Base-by-base conservation (phyloP, 176 grass and related monocot genomes). In the Ananas comosus region DNA sequence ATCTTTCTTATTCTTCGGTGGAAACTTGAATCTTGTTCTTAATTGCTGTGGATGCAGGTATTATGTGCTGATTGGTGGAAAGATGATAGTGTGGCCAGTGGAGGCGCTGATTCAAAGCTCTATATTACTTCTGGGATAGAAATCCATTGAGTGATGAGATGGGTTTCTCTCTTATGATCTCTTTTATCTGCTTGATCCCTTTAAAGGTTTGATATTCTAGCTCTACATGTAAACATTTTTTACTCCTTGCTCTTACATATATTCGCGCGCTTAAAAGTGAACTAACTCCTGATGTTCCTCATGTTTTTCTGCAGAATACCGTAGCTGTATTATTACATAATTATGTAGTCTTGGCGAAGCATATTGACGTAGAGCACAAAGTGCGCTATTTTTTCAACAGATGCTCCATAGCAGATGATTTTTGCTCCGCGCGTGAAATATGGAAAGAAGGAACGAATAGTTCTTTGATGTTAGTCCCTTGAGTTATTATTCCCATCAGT, bases 51-150 rank as follows among this genome's bases (percentile, higher is more conserved):
- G 25, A 53, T 85, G 28, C 53, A 92, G 85, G 89, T 91, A 78
- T 78, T 97, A 64, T 92, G 86, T 68, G 82, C 84, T 0, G 89
- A 97, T 80, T 97, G 89, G 93, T 97, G 93, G 93, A 97, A 90
- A 83, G 79, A 81, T 29, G 69, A 86, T 72, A 85, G 74, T 17
- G 61, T 97, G 21, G 80, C 87, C 63, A 97, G 93, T 80, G 93
- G 93, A n/a, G 93, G 89, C 81, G 86, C 86, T 83, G 93, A 97
- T 85, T 90, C 89, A 29, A 97, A 97, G 74, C 74, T 92, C 50
- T 77, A 81, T 50, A 83, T 97, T 63, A 78, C 86, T 61, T 85
- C 86, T 33, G 93, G 89, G 17, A 73, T 97, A 54, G 77, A 85
- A 52, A 92, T 86, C 24, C 77, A 78, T 68, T 86, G 67, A 82